Conservation (phyloP, 139 green algal genomes). For the Parachlorella kessleri region DNA sequence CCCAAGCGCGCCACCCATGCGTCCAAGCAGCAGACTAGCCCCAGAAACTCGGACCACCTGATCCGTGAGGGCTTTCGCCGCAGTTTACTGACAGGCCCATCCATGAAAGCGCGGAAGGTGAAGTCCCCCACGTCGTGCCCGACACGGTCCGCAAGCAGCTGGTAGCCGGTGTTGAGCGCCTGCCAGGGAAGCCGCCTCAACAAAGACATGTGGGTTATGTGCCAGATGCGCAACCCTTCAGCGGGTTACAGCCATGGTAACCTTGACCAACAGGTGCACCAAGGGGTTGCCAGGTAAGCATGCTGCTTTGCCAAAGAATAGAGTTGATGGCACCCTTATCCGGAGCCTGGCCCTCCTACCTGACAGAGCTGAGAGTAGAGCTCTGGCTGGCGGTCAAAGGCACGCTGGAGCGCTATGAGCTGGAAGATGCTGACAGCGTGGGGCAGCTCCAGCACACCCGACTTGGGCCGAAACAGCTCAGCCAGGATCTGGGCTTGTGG, state of each 20-base stretch:
- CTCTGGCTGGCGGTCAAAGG: constrained; percentile 29
- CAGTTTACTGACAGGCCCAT: constrained; percentile 49
- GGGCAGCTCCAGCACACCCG: constrained; percentile 45
- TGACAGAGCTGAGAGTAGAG: constrained; percentile 55
- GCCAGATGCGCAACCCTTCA: constrained; percentile 4
- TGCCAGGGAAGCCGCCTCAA: too few relatives aligned
- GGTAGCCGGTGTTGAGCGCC: constrained; percentile 50
- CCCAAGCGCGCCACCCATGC: too few relatives aligned
- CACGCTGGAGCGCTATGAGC: constrained; percentile 56
- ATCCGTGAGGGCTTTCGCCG: constrained; percentile 63
- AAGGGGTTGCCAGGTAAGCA: too few relatives aligned
- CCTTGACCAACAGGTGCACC: neutral
- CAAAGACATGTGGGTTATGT: too few relatives aligned
- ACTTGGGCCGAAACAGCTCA: constrained; percentile 43
- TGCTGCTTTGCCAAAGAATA: too few relatives aligned
- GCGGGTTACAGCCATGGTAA: neutral
- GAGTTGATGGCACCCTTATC: too few relatives aligned
- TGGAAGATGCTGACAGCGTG: constrained; percentile 45
- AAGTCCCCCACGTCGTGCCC: constrained; percentile 35
- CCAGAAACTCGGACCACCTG: neutral
- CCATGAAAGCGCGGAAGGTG: constrained; percentile 63
- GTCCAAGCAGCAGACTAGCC: neutral
- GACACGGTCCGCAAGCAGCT: constrained; percentile 23
- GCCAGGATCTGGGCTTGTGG: constrained; percentile 48
- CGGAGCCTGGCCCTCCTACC: too few relatives aligned